Base-by-base conservation (phyloP, 108 stramenopile genomes). In the Nitzschia sp. region DNA sequence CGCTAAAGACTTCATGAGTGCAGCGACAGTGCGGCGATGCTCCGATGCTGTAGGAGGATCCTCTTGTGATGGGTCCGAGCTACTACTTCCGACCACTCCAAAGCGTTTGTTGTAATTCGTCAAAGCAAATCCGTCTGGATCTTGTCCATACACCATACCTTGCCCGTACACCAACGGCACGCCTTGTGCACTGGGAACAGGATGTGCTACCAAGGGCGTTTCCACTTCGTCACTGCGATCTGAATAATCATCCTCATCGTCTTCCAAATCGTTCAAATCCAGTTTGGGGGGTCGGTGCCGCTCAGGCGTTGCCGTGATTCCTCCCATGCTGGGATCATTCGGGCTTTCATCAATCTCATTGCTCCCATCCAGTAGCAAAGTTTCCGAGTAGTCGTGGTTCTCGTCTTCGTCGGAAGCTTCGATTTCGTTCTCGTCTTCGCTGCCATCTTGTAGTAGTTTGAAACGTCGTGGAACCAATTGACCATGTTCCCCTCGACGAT, bases 71-170 rank as follows among this genome's bases (percentile, higher is more conserved):
- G 61, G 38, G n/a, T n/a, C n/a, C n/a, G n/a, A n/a, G n/a, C n/a
- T n/a, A n/a, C n/a, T n/a, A n/a, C n/a, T n/a, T n/a, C n/a, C n/a
- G n/a, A n/a, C n/a, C n/a, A n/a, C n/a, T n/a, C n/a, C n/a, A 6
- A 42, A 42, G 38, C 38, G 38, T 13, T 42, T 42, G 38, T 42
- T 42, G 38, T 6, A 6, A 42, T 19, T 62, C 26, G 61, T 34
- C 61, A 62, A 46, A 2, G 36, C 33, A 42, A 62, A 62, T 45
- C 61, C 61, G 26, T 62, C 61, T 42, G 61, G 61, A 46, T 62
- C 61, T 42, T 62, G 61, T 11, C 61, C 61, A 45, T 34, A 62
- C 17, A 62, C 18, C 42, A 62, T 45, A 13, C 42, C 61, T 42
- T 26, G 61, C 13, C 61, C 61, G 9, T 62, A 62, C 4, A 26